Evolutionary conservation across 208 protist species (phyloP), one percentile per base, ranked within the genome.

Genomic region (Leishmania tropica): DNA sequence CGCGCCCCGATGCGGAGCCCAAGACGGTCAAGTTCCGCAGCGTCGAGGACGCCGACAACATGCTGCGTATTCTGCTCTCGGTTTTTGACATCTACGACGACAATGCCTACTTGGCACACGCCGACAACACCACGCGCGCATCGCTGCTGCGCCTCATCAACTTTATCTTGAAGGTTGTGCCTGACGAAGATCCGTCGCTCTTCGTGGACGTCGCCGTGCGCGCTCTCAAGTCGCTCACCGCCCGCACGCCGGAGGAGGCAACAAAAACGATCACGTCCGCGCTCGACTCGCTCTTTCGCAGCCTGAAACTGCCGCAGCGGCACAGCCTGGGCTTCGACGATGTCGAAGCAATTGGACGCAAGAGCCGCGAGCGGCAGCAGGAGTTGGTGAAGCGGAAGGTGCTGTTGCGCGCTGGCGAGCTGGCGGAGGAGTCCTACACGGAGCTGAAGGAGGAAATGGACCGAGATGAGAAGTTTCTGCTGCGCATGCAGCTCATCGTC

Each of bases 401-500:
- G 54, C 83, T 92, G 60, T 79, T 89, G 56, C 90, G 87, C 68
- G 42, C 87, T 15, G 89, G 90, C 17, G 92, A 91, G 58, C 58
- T 75, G 19, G 80, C 79, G 11, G 85, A 95, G 80, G 86, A 89
- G 54, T 82, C 88, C 68, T 92, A 91, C 77, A 85, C 90, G n/a
- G 83, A 91, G 74, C 88, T 98, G 47, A 88, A 92, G 78, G 91
- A 91, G 68, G 91, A 96, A 87, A 96, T 97, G 85, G 92, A 96
- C 79, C 85, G 90, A 19, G 95, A 98, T 73, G 93, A 97, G 78
- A 97, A 97, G 80, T 98, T 97, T 70, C 86, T 98, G 56, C 87
- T 96, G 53, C 92, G 95, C 77, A 98, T 98, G 90, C 95, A 98
- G 88, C 92, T 93, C 77, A 96, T 98, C 77, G 93, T 97, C 0